Evolutionary conservation across 2,329 filamentous ascomycete species (phyloP), one percentile per base, ranked within the genome.

Genomic region (Alternaria burnsii): DNA sequence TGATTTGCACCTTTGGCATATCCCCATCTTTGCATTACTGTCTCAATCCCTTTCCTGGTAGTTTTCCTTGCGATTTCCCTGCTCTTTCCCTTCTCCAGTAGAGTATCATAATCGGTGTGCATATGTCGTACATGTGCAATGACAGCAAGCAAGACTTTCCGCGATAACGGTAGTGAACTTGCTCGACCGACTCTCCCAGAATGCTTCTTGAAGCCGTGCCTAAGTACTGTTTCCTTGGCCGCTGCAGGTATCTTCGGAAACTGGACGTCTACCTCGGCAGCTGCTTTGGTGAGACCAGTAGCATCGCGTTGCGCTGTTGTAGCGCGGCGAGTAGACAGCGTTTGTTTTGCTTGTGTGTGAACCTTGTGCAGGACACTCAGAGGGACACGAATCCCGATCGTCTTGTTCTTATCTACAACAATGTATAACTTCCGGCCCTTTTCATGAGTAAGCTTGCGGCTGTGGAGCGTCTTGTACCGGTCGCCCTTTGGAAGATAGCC

Each of bases 61-160:
- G 41, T 53, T 32, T 64, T 70, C 38, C 76, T 69, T 14, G 74
- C 76, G 16, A 62, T 63, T 1, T 71, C 64, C 43, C 69, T 69
- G 2, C 32, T 47, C 58, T 69, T 26, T 55, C 60, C 50, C 58
- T 6, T 64, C 66, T 26, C 43, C 14, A 47, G 54, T 52, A 55
- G 84, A 60, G 42, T 83, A 14, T 86, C 82, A 58, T 87, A 87
- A 1, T 75, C 65, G 0, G 84, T 86, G 44, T 84, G 78, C 3
- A 57, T 63, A 65, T 86, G 84, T 7, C 85, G 77, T 5, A 84
- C 78, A 62, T 86, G 82, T 3, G 85, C 84, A 22, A 79, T 71
- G 12, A 86, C 82, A 2, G 82, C 85, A 24, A 85, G 75, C 46
- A 71, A 65, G 5, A 80, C 82, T 63, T 80, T 84, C 14, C 76